Evolutionary conservation across 2,329 filamentous ascomycete genomes (phyloP), one percentile per base, ranked within the genome.

Genomic region (Dendrostoma leiphaemia): DNA sequence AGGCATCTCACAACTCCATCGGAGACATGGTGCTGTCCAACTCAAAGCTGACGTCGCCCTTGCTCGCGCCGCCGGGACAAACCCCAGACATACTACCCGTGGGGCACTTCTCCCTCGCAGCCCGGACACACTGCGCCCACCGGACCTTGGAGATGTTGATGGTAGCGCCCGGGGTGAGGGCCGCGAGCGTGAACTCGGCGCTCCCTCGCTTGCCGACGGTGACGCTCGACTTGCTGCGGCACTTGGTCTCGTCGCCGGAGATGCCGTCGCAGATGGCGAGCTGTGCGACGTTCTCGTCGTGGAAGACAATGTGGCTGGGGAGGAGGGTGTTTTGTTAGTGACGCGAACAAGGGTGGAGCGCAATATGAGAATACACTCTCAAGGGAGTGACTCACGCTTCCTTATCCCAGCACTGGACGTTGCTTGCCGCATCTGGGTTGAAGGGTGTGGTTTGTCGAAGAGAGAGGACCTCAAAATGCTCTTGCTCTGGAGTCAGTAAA

Each of bases 211-310:
- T 62, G 37, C 79, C 79, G 0, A 65, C 67, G 4, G 78, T 82
- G 15, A 65, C 67, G n/a, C 67, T 54, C 1, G 75, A 76, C 10
- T 65, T 58, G 19, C 76, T 77, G 8, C 68, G 68, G 62, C 80
- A 81, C 60, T 74, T 70, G 35, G 32, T 45, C 47, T 70, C 65
- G 48, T 75, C 74, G 15, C 75, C 75, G 0, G 76, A 71, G 56
- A 80, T 80, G 53, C 85, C 74, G 48, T 75, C 73, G 66, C 78
- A 81, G 66, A 91, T 70, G 0, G 85, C 84, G 28, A 83, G 83
- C 60, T 79, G 75, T 8, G 72, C 75, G 41, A 89, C 85, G 60
- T 88, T 81, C 21, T 81, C 71, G 64, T 81, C 78, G 63, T 81
- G 77, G 61, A 73, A 73, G 58, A 74, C 69, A 57, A 78, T 74